Base-by-base conservation (phyloP, 1,284 basidiomycete species). In the Marasmius tenuissimus region DNA sequence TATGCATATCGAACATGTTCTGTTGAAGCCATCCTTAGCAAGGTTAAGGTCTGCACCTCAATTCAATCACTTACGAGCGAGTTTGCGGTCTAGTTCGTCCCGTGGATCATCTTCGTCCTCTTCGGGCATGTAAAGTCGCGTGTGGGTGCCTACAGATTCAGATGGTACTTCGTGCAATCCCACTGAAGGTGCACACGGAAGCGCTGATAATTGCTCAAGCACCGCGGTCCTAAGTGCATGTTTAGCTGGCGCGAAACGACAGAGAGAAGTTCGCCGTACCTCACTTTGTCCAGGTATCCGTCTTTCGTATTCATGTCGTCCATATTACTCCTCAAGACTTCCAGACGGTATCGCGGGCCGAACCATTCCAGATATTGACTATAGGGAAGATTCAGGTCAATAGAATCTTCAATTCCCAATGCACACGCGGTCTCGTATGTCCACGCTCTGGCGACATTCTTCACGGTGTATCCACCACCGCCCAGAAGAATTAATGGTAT, bases 341-440 rank as follows among this genome's bases (percentile, higher is more conserved):
- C 95, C 37, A 99, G 82, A 67, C 96, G 86, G 78, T 97, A 99
- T 61, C 96, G 84, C 11, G 97, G 97, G 0, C 96, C 97, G 74
- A 96, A 99, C 88, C 96, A 99, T 73, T 98, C 96, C 72, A 98
- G 93, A 75, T 96, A 98, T 69, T 96, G 91, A 75, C 94, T 97
- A 87, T 93, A 98, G 0, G 97, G 97, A 65, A 99, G 74, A 70
- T 93, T 89, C 42, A 86, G 85, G 66, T 93, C 86, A 59, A 98
- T 89, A 4, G 83, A 83, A 47, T 86, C 76, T 71, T 96, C 90
- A 53, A 93, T 83, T 1, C 94, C 96, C 14, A 97, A 85, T 38
- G 96, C 92, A 70, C 97, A 91, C 0, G 95, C 96, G 0, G 97
- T 99, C 75, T 99, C 97, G 76, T 94, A 98, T 20, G 96, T 92